These are phyloP conservation scores for Pichia sp. DNA, from an alignment of 1,139 yeast species.

Conservation along the genomic window DNA sequence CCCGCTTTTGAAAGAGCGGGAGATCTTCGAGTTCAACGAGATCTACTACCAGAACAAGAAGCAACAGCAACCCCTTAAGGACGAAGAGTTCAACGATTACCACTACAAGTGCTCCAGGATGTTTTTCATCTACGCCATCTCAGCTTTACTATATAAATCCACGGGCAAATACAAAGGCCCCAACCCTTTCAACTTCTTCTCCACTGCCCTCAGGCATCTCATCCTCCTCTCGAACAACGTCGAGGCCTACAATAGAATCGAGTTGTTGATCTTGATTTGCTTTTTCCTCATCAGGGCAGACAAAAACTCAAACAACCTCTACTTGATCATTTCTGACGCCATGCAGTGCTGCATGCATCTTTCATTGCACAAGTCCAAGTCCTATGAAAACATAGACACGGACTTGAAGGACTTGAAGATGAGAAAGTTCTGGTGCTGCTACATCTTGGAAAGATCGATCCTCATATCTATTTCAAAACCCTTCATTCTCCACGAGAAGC, in stretches of 20 bases:
- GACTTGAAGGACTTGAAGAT: constrained; percentile 37
- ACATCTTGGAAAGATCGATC: constrained; percentile 51
- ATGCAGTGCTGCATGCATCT: constrained; percentile 40
- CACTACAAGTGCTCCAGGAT: constrained; percentile 49
- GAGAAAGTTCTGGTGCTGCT: constrained; percentile 58
- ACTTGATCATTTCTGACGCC: constrained; percentile 48
- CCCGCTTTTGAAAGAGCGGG: constrained; percentile 46
- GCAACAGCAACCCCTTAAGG: constrained; percentile 4
- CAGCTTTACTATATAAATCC: constrained; percentile 45
- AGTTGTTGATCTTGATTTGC: constrained; percentile 46
- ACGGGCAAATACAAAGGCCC: constrained; percentile 50
- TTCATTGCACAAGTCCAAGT: constrained; percentile 37
- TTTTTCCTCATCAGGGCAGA: constrained; percentile 54
- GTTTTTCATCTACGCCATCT: constrained; percentile 49
- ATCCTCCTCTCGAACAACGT: constrained; percentile 41
- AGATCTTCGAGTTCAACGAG: constrained; percentile 43
- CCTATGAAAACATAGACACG: constrained; percentile 32
- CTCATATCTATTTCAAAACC: constrained; percentile 55
- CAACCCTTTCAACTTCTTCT: constrained; percentile 46
- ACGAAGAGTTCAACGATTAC: constrained; percentile 27
- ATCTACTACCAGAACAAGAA: constrained; percentile 36
- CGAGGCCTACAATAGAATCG: constrained; percentile 42
- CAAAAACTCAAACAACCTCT: constrained; percentile 49
- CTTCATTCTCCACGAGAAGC: constrained; percentile 43
- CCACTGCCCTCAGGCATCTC: constrained; percentile 53